A percentile compares a stretch with the other conserved stretches of the same genome.
Evolutionary conservation across 192 early-diverging fungal genomes (phyloP).

Genomic region (Gigaspora rosea): DNA sequence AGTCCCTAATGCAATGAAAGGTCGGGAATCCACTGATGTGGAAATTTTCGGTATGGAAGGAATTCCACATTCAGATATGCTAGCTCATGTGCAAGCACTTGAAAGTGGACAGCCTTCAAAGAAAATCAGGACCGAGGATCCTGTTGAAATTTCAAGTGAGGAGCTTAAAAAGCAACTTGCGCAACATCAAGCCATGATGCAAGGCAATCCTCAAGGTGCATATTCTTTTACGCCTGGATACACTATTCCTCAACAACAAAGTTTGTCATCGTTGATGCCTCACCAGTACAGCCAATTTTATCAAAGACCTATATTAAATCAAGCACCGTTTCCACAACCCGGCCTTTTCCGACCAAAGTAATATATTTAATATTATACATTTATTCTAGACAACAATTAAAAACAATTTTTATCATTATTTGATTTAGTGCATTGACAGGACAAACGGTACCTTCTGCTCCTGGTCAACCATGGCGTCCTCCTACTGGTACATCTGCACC

Average conservation of each 20-base stretch:
- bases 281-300: slow-evolving; percentile 61
- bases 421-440: not conserved
- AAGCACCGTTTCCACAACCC: not conserved
- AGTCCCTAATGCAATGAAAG: slow-evolving; percentile 83
- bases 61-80: slow-evolving; percentile 79
- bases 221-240: not conserved
- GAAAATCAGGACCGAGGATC: slow-evolving; percentile 45
- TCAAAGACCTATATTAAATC: slow-evolving; percentile 32
- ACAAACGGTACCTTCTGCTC: slow-evolving; percentile 23
- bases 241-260: slow-evolving; percentile 13
- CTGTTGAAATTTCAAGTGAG: slow-evolving; percentile 41
- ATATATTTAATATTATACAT: not conserved
- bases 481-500: not conserved
- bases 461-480: slow-evolving; percentile 31
- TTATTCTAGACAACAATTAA: not conserved
- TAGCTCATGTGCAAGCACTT: slow-evolving; percentile 64
- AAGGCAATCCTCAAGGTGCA: slow-evolving; percentile 19
- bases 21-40: slow-evolving; percentile 82
- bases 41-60: slow-evolving; percentile 97
- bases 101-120: slow-evolving; percentile 45
- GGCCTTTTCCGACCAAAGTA: slow-evolving; percentile 23
- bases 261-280: slow-evolving; percentile 48
- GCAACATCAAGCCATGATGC: slow-evolving; percentile 53
- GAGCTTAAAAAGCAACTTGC: slow-evolving; percentile 49
- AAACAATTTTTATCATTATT: not conserved